These are phyloP conservation scores for Apiospora rasikravindrae DNA, from an alignment of 2,329 filamentous ascomycete genomes.

Conservation along the genomic window DNA sequence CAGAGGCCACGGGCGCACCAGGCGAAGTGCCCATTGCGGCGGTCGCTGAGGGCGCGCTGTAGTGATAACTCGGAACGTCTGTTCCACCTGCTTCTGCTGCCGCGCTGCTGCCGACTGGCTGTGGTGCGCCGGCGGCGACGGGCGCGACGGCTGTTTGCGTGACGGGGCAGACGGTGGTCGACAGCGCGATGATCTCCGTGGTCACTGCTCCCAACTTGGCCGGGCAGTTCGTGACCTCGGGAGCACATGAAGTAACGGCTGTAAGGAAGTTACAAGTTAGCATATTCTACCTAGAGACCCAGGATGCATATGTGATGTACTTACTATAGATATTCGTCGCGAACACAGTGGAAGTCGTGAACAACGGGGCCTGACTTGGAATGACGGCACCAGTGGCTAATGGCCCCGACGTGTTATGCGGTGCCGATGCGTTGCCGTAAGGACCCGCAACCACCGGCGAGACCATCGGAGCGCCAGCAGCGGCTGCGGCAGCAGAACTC, in stretches of 20 bases:
- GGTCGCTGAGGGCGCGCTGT: slow-evolving; percentile 32
- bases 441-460: not conserved
- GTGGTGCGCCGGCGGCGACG: not conserved
- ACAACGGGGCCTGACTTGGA: slow-evolving; percentile 24
- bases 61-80: slow-evolving; percentile 36
- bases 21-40: slow-evolving; percentile 24
- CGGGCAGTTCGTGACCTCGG: slow-evolving; percentile 35
- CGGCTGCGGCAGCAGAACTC: not conserved
- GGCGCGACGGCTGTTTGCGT: slow-evolving; percentile 1
- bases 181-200: slow-evolving; percentile 35
- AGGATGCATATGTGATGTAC: not conserved
- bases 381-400: not conserved
- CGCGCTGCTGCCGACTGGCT: not conserved
- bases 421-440: not conserved
- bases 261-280: no score
- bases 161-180: slow-evolving; percentile 38
- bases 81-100: not conserved
- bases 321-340: slow-evolving; percentile 34
- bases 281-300: no score
- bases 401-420: not conserved
- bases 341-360: slow-evolving; percentile 38
- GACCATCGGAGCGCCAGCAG: not conserved
- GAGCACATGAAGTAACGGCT: slow-evolving; percentile 35
- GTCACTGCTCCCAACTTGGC: slow-evolving; percentile 32
- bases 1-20: slow-evolving; percentile 19